Evolutionary conservation across 2,329 filamentous ascomycete species (phyloP).

Genomic region (Helotiales sp.): DNA sequence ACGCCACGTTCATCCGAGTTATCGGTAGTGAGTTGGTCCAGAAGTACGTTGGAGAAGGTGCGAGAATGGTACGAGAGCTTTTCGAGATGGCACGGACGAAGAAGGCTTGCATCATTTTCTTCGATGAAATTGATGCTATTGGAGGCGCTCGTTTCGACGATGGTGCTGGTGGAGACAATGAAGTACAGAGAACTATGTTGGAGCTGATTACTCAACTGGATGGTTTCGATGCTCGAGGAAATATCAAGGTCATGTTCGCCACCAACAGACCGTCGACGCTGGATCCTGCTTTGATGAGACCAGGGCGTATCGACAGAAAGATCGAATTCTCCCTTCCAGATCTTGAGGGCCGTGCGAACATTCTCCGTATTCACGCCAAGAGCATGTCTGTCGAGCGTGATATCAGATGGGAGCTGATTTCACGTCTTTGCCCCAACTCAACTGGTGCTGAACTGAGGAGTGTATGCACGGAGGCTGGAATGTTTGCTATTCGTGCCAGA

Average conservation of each 20-base stretch:
- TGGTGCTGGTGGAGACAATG: conserved; percentile 93
- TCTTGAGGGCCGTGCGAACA: conserved; percentile 95
- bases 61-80: conserved; percentile 95
- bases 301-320: conserved; percentile 96
- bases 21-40: conserved; percentile 98
- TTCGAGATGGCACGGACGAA: conserved; percentile 99
- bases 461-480: conserved; percentile 96
- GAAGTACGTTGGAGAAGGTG: conserved; percentile 98
- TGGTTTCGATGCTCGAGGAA: conserved; percentile 92
- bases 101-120: conserved; percentile 99
- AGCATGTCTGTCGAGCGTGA: conserved; percentile 99
- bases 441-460: conserved; percentile 94
- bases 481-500: conserved; percentile 93
- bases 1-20: conserved; percentile 97
- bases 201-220: conserved; percentile 96
- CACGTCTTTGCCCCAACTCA: conserved; percentile 92
- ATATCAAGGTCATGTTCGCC: conserved; percentile 99
- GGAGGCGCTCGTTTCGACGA: conserved; percentile 96
- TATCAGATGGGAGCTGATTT: conserved; percentile 98
- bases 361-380: conserved; percentile 97
- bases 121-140: conserved; percentile 96
- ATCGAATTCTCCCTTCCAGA: conserved; percentile 98
- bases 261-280: conserved; percentile 95
- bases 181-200: conserved; percentile 97
- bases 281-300: conserved; percentile 95